Evolutionary conservation across 306 rosid species (phyloP).

Genomic region (Fragaria ananassa): DNA sequence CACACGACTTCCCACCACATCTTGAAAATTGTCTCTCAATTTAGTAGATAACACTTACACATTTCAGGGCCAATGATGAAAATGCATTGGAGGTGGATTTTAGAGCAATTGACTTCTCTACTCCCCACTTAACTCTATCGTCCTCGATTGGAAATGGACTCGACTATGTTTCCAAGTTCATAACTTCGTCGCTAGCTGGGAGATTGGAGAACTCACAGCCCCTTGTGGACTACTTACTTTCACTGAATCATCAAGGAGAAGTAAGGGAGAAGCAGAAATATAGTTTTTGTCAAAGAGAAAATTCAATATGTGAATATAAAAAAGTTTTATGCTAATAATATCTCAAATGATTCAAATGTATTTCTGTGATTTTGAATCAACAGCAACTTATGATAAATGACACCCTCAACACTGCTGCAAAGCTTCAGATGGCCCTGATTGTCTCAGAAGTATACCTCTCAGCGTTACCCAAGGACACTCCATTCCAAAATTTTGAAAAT

Average conservation of each 20-base stretch:
- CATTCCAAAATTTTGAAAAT: constrained; percentile 56
- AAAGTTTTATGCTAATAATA: neutral
- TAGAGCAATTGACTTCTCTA: constrained; percentile 59
- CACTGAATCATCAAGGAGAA: constrained; percentile 61
- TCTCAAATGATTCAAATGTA: neutral
- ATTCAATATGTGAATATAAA: neutral
- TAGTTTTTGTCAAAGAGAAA: neutral
- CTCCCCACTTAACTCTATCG: constrained; percentile 58
- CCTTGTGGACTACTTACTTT: constrained; percentile 71
- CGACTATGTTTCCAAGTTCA: constrained; percentile 51
- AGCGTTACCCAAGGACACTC: constrained; percentile 44
- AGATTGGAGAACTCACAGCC: constrained; percentile 57
- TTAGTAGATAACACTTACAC: neutral
- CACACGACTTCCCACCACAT: neutral
- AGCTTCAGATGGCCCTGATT: constrained; percentile 68
- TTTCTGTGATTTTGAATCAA: constrained; percentile 14
- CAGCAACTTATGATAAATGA: constrained; percentile 76
- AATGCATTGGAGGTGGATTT: constrained; percentile 82
- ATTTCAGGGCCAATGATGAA: constrained; percentile 75
- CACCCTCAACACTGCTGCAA: constrained; percentile 48
- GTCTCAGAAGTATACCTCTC: constrained; percentile 64
- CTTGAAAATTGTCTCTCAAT: neutral
- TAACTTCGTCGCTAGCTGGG: constrained; percentile 50
- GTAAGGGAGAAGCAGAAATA: constrained; percentile 36
- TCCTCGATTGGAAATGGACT: constrained; percentile 90